Conservation (phyloP, 2,329 filamentous ascomycete species). For the Alternaria burnsii region DNA sequence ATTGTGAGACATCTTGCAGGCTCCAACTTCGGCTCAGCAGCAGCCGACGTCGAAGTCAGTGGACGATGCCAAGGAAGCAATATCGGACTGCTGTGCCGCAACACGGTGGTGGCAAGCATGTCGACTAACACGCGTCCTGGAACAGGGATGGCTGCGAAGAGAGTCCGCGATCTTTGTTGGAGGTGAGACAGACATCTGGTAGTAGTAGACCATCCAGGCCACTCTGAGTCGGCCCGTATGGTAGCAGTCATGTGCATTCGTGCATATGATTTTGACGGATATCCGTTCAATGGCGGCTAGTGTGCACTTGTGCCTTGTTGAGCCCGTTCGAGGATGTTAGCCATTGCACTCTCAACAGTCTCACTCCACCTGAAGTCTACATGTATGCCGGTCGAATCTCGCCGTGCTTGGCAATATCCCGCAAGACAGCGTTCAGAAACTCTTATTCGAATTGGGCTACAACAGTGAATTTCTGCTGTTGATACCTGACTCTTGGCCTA, state of each 20-base stretch:
- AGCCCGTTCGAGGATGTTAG: neutral
- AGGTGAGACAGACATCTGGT: neutral
- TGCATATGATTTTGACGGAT: neutral
- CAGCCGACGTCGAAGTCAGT: neutral
- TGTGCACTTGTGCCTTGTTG: neutral
- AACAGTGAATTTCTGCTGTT: neutral
- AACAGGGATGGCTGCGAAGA: neutral
- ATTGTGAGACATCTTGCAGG: constrained; percentile 1
- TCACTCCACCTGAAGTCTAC: neutral
- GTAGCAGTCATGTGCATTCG: neutral
- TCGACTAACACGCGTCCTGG: neutral
- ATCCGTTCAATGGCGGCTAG: neutral
- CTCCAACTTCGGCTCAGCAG: neutral
- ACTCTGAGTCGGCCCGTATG: neutral
- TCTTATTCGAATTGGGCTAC: neutral
- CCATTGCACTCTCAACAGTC: neutral
- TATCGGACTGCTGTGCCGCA: neutral
- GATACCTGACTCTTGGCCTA: neutral
- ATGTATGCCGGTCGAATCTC: neutral
- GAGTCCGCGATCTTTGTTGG: neutral
- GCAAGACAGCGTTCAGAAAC: neutral
- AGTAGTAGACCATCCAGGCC: neutral
- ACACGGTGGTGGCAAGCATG: neutral
- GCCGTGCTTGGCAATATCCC: neutral
- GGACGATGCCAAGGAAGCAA: neutral